Evolutionary conservation across 179 eudicot genomes (phyloP).

Genomic region (Beta corolliflora): DNA sequence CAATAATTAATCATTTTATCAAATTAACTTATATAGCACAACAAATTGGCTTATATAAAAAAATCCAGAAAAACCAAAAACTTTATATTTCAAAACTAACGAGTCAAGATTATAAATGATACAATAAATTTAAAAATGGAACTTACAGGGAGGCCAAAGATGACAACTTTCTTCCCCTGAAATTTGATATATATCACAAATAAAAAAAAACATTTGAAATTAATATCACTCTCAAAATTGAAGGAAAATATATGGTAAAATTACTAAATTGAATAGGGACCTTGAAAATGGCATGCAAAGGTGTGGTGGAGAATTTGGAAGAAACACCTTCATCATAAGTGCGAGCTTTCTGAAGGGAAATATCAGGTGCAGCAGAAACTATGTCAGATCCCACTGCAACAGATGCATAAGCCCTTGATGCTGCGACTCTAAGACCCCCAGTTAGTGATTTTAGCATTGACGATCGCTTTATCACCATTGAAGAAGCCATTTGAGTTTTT

Average conservation of each 20-base stretch:
- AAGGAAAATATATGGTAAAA: too few species aligned
- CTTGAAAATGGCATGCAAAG: constrained; percentile 79
- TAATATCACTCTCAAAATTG: neutral
- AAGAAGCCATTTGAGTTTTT: constrained; percentile 28
- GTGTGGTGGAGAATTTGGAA: constrained; percentile 80
- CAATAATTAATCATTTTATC: neutral
- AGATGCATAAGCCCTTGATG: constrained; percentile 62
- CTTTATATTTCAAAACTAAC: neutral
- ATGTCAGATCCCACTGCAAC: constrained; percentile 75
- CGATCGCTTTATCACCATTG: constrained; percentile 29
- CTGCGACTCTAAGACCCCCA: constrained; percentile 32
- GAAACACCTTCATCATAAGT: constrained; percentile 91
- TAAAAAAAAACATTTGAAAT: neutral
- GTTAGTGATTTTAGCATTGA: constrained; percentile 48
- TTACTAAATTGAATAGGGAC: constrained; percentile 29
- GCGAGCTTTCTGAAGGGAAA: constrained; percentile 91
- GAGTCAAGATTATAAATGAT: neutral
- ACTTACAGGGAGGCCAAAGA: constrained; percentile 97
- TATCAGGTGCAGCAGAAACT: constrained; percentile 72
- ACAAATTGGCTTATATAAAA: neutral
- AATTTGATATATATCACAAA: constrained; percentile 6
- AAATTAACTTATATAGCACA: neutral
- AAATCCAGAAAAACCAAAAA: neutral
- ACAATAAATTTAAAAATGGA: neutral
- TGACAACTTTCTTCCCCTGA: constrained; percentile 91